Conservation (phyloP, 768 basidiomycete genomes). For the Lactifluus piperatus region DNA sequence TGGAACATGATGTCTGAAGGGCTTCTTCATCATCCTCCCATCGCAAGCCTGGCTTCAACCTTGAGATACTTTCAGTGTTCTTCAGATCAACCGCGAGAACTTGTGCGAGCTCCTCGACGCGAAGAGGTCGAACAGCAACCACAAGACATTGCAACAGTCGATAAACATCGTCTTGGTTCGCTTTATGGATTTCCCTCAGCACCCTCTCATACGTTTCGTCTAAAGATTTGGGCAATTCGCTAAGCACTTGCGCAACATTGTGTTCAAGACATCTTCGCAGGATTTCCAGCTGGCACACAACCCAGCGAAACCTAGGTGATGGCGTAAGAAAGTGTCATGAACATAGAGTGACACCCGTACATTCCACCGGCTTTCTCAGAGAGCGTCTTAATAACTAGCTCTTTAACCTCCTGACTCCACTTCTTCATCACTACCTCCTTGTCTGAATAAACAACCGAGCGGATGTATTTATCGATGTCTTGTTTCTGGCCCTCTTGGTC, state of each 20-base stretch:
- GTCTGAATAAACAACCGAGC: neutral
- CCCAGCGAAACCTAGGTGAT: neutral
- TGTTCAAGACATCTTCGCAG: neutral
- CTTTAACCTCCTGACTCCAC: neutral
- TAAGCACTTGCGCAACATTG: neutral
- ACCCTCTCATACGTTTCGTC: neutral
- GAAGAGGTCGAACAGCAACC: neutral
- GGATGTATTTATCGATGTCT: neutral
- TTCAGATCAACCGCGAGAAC: neutral
- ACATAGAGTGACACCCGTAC: neutral
- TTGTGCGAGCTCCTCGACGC: neutral
- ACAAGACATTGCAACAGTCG: neutral
- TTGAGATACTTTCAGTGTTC: neutral
- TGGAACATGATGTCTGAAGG: neutral
- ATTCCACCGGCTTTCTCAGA: neutral
- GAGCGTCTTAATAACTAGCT: neutral
- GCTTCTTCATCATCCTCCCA: neutral
- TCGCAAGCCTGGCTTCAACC: neutral
- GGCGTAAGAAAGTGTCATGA: neutral
- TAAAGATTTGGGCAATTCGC: neutral
- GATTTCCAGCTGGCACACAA: neutral
- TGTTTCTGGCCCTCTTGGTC: neutral
- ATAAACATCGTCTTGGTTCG: neutral
- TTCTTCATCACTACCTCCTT: slow-evolving; percentile 25
- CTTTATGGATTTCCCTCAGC: neutral